phyloP scores from a whole-genome alignment of 2,329 filamentous ascomycete genomes.

The Diaporthe nobilis region DNA sequence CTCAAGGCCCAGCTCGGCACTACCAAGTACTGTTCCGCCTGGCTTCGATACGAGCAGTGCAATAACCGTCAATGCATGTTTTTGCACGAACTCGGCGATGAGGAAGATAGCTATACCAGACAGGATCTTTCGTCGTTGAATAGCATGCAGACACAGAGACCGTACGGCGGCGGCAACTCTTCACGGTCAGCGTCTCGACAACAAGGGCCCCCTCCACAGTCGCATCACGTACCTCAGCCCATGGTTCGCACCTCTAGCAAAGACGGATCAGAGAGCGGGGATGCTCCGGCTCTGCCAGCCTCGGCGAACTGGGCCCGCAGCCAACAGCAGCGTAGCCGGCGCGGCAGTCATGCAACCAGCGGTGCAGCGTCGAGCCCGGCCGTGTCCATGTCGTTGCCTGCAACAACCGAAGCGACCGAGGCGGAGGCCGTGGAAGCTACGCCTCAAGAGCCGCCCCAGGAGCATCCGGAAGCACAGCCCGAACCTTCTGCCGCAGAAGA shows the following conservation, averaged over 20 bases:
- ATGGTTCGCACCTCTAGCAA: conserved; percentile 85
- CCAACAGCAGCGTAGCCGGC: conserved; percentile 75
- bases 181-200: conserved; percentile 69
- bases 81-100: conserved; percentile 96
- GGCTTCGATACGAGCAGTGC: conserved; percentile 93
- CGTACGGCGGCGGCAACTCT: conserved; percentile 65
- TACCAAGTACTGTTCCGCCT: conserved; percentile 98
- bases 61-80: conserved; percentile 99
- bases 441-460: conserved; percentile 44
- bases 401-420: conserved; percentile 64
- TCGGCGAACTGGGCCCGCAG: conserved; percentile 93
- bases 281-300: conserved; percentile 91
- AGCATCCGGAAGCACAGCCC: conserved; percentile 52
- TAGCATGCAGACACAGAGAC: conserved; percentile 84
- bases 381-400: conserved; percentile 71
- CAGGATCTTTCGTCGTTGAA: conserved; percentile 97
- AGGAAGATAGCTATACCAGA: conserved; percentile 95
- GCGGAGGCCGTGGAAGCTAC: conserved; percentile 56
- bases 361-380: conserved; percentile 87
- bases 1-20: conserved; percentile 87
- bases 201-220: conserved; percentile 57
- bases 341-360: conserved; percentile 85
- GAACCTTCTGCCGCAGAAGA: conserved; percentile 46
- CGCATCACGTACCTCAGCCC: conserved; percentile 63
- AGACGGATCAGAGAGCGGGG: conserved; percentile 80